These are phyloP conservation scores for Leptomonas pyrrhocoris DNA, from an alignment of 208 protist species.

Conservation along the genomic window DNA sequence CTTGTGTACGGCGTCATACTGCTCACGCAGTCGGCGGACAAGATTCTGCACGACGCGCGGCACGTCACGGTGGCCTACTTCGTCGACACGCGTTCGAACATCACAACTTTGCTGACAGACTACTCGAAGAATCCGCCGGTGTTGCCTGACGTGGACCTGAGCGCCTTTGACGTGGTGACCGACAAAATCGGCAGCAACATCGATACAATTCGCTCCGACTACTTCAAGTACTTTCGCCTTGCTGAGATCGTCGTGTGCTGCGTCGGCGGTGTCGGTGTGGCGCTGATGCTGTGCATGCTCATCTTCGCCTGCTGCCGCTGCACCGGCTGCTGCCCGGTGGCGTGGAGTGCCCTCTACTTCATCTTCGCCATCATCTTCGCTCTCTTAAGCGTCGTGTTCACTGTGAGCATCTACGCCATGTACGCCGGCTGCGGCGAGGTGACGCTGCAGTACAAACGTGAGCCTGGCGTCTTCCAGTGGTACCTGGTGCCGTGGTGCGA, in stretches of 20 bases:
- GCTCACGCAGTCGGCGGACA: conserved; percentile 32
- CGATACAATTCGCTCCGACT: conserved; percentile 36
- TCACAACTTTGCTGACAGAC: conserved; percentile 44
- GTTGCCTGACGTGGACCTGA: conserved; percentile 32
- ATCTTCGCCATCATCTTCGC: conserved; percentile 67
- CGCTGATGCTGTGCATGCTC: conserved; percentile 61
- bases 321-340: conserved; percentile 39
- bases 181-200: conserved; percentile 33
- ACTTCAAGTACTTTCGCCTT: conserved; percentile 71
- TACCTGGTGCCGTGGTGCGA: conserved; percentile 77
- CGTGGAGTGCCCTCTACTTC: conserved; percentile 61
- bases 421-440: conserved; percentile 65
- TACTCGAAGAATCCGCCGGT: conserved; percentile 35
- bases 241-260: conserved; percentile 56
- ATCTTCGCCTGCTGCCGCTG: conserved; percentile 63
- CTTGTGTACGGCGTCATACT: conserved; percentile 61
- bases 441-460: conserved; percentile 58
- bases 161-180: conserved; percentile 47
- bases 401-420: conserved; percentile 48
- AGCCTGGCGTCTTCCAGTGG: conserved; percentile 79
- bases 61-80: conserved; percentile 55
- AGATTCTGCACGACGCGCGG: conserved; percentile 38
- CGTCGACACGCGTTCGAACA: conserved; percentile 34
- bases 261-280: conserved; percentile 54
- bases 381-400: conserved; percentile 62